Evolutionary conservation across 2,329 filamentous ascomycete genomes (phyloP), one percentile per base, ranked within the genome.

Genomic region (Cordyceps tenuipes): DNA sequence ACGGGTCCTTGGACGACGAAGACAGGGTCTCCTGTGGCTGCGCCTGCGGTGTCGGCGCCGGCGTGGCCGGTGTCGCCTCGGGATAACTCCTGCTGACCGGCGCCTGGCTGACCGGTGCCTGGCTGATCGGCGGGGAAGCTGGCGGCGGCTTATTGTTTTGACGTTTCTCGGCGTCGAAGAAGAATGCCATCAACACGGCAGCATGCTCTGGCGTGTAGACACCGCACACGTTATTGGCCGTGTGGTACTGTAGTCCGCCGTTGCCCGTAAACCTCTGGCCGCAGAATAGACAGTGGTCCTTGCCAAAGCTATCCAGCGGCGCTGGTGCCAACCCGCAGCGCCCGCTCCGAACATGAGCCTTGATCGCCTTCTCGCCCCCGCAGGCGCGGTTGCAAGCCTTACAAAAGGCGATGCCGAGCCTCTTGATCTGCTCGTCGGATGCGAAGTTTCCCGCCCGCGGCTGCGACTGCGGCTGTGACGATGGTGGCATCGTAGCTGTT

Each of bases 211-310:
- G 52, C 23, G 64, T 63, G 60, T 76, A 75, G 3, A 69, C 64
- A n/a, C 79, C 79, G 63, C 81, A 84, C 3, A 81, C 75, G 3
- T 69, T 66, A 57, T 75, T 75, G 43, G 72, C 68, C 0, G 67
- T 62, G 62, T 83, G 81, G 68, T 81, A 81, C 54, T 70, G 62
- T 2, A 78, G 64, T 1, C 77, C 78, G 23, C 71, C 71, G 5
- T 66, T 63, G 12, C 74, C 76, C 2, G 68, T 68, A 49, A 83
- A 82, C 3, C 55, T 59, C 47, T 75, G 70, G 29, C 78, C 78
- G 50, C 80, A 83, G 52, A 75, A 70, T 1, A 70, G 62, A 57
- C 81, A 83, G 0, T 70, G 65, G 21, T 72, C 75, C n/a, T 67
- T 71, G 57, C 64, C 66, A 31, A 68, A 13, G 7, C 57, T 44